Conservation (phyloP, 106 monocot species). For the Acorus gramineus region DNA sequence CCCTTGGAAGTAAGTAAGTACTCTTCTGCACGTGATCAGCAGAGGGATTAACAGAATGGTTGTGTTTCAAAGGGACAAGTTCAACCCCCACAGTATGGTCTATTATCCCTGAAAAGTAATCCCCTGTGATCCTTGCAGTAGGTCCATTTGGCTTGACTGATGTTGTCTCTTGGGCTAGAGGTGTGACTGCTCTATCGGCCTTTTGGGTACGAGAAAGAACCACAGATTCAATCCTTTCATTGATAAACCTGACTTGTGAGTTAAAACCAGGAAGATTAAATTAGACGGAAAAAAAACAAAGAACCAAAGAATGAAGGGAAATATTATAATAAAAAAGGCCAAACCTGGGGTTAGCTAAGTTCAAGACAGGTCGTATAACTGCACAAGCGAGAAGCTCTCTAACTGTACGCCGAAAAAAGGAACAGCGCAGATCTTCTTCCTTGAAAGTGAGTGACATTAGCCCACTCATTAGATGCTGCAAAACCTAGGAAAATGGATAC, state of each 20-base stretch:
- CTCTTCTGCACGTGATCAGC: slow-evolving; percentile 10
- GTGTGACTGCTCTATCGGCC: slow-evolving; percentile 27
- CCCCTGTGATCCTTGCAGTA: slow-evolving; percentile 13
- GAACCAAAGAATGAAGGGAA: not conserved
- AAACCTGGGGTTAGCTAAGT: slow-evolving; percentile 85
- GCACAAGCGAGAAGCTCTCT: slow-evolving; percentile 96
- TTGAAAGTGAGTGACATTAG: slow-evolving; percentile 57
- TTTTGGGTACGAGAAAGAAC: slow-evolving; percentile 60
- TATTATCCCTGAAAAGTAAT: slow-evolving; percentile 38
- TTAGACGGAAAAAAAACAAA: slow-evolving; percentile 8
- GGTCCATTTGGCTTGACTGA: slow-evolving; percentile 21
- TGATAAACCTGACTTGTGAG: slow-evolving; percentile 59
- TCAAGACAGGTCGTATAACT: slow-evolving; percentile 75
- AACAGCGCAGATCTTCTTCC: slow-evolving; percentile 70
- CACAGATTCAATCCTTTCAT: slow-evolving; percentile 83
- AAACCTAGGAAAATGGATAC: slow-evolving; percentile 35
- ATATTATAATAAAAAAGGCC: slow-evolving; percentile 1
- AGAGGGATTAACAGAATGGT: slow-evolving; percentile 14
- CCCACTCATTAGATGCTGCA: slow-evolving; percentile 65
- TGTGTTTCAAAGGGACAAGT: slow-evolving; percentile 55
- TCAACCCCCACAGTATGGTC: slow-evolving; percentile 64
- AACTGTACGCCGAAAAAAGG: slow-evolving; percentile 58
- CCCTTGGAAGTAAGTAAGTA: slow-evolving; percentile 5
- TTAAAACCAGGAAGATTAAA: slow-evolving; percentile 11
- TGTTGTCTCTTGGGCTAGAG: slow-evolving; percentile 20